phyloP scores from a whole-genome alignment of 1,284 basidiomycete genomes.

The Sporisorium exsertum region DNA sequence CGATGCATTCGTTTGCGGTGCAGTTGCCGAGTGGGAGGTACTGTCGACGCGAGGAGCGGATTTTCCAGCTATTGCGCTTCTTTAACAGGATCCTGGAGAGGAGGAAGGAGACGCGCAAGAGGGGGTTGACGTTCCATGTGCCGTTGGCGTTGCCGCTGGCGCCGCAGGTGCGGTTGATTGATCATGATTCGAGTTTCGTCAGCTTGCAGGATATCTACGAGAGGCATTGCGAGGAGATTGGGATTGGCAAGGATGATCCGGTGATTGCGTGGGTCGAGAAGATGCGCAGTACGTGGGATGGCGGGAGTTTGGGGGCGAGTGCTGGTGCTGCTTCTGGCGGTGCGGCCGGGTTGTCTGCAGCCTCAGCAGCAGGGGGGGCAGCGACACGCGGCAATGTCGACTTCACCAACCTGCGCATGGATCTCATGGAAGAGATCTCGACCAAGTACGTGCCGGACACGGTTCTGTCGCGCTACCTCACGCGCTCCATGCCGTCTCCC shows the following conservation, averaged over 20 bases:
- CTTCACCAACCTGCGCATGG: slow-evolving; percentile 82
- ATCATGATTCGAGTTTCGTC: slow-evolving; percentile 91
- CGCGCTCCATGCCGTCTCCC: slow-evolving; percentile 83
- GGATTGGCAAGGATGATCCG: slow-evolving; percentile 89
- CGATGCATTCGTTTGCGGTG: slow-evolving; percentile 87
- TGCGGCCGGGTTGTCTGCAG: neutral
- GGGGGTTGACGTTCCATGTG: slow-evolving; percentile 90
- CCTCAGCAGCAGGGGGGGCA: neutral
- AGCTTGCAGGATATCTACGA: slow-evolving; percentile 95
- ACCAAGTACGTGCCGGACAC: slow-evolving; percentile 91
- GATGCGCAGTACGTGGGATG: slow-evolving; percentile 64
- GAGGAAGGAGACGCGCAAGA: slow-evolving; percentile 92
- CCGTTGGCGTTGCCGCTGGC: slow-evolving; percentile 88
- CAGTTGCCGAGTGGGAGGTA: slow-evolving; percentile 89
- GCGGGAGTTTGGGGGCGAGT: slow-evolving; percentile 5
- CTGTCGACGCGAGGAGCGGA: slow-evolving; percentile 90
- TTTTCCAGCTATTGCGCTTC: slow-evolving; percentile 90
- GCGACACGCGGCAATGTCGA: slow-evolving; percentile 71
- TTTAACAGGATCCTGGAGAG: slow-evolving; percentile 77
- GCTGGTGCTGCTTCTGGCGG: neutral
- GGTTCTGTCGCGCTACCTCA: slow-evolving; percentile 89
- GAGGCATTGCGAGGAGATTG: slow-evolving; percentile 81
- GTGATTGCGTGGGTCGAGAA: slow-evolving; percentile 68
- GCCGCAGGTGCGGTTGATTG: slow-evolving; percentile 84
- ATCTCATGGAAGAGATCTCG: slow-evolving; percentile 89